Base-by-base conservation (phyloP, 768 basidiomycete genomes). In the Pulveroboletus sp. region DNA sequence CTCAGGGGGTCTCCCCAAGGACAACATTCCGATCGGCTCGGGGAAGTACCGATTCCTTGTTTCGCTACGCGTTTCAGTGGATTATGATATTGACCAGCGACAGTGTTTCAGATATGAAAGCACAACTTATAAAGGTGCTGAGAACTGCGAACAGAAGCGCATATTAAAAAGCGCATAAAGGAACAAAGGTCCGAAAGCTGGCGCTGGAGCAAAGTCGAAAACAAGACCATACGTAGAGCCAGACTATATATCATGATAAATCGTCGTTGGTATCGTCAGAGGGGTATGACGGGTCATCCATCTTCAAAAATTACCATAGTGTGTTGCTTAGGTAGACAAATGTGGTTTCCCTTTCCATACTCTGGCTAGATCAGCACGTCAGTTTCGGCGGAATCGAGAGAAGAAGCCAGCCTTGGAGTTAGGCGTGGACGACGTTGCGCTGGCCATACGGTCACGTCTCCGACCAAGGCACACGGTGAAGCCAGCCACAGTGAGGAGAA, bases 381-480 rank as follows among this genome's bases (percentile, higher is more conserved):
- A 69, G 47, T 66, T 73, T 52, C 65, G 71, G 52, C 70, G 67
- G 68, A 75, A 76, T 41, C 57, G 67, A 35, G 68, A 52, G 41
- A 70, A 68, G 52, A 73, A 67, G 6, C 57, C 41, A 2, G 29
- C 4, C 51, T 69, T 70, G 45, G 56, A 23, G 29, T 49, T 34
- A 2, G 58, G 42, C 40, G 63, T 35, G 45, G 63, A 47, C 7
- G 50, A 14, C 1, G 54, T 64, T 16, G 69, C 75, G 19, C 70
- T 70, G 0, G 76, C 61, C 70, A 77, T 72, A 53, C 84, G 75
- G 49, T 75, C 72, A 47, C 71, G 76, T 48, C 83, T 73, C 33
- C 84, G 79, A 11, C 84, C 85, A 53, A 85, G 80, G 71, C 83
- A 85, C 32, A 87, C 81, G 4, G 82, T 82, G 72, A 79, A 78